These are phyloP conservation scores for Candida freyschussii DNA, from an alignment of 1,139 yeast species.

Conservation along the genomic window DNA sequence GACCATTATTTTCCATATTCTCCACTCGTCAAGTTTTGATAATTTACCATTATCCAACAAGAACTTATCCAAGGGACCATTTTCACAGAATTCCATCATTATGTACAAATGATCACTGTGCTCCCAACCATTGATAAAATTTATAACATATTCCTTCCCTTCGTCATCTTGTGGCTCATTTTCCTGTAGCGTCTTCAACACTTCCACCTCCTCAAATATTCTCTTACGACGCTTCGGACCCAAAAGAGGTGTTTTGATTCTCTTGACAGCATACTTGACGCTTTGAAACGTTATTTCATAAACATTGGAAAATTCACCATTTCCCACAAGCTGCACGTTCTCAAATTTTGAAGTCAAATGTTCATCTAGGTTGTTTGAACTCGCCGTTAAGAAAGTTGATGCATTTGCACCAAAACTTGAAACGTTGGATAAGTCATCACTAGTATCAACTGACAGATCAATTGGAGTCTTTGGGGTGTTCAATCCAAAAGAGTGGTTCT, in stretches of 20 bases:
- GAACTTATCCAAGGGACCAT: slow-evolving; percentile 83
- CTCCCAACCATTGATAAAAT: slow-evolving; percentile 86
- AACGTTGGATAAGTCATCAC: slow-evolving; percentile 17
- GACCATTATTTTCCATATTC: slow-evolving; percentile 92
- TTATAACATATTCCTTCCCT: slow-evolving; percentile 76
- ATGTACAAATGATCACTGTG: slow-evolving; percentile 63
- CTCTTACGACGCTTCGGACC: slow-evolving; percentile 50
- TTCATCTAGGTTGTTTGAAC: slow-evolving; percentile 20
- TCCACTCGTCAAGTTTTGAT: slow-evolving; percentile 82
- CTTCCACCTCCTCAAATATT: slow-evolving; percentile 53
- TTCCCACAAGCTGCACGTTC: slow-evolving; percentile 66
- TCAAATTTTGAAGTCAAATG: slow-evolving; percentile 67
- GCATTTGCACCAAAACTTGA: slow-evolving; percentile 15
- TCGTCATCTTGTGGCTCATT: slow-evolving; percentile 51
- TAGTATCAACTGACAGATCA: slow-evolving; percentile 19
- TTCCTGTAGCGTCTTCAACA: slow-evolving; percentile 40
- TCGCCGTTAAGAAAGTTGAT: slow-evolving; percentile 13
- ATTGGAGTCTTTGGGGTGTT: slow-evolving; percentile 23
- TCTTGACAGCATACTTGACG: slow-evolving; percentile 77
- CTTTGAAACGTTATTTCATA: slow-evolving; percentile 67
- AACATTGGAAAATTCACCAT: slow-evolving; percentile 87
- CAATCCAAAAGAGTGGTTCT: slow-evolving; percentile 4
- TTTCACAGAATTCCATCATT: slow-evolving; percentile 94
- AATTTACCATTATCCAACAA: slow-evolving; percentile 75
- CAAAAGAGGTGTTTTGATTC: slow-evolving; percentile 53